Base-by-base conservation (phyloP, 805 yeast species). In the Metschnikowia cerradonensis region DNA sequence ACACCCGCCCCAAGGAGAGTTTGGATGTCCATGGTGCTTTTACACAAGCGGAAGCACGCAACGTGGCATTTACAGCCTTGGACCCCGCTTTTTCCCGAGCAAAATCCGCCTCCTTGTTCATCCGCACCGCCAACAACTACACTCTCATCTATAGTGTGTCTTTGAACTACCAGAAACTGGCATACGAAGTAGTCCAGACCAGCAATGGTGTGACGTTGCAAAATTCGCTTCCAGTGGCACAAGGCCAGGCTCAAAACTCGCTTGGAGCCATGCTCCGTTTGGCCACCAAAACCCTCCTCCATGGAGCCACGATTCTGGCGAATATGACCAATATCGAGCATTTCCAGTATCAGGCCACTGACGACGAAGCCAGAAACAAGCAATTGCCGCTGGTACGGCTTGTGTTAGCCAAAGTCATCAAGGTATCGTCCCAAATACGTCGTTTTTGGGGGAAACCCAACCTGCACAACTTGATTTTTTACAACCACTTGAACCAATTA, bases 381-480 rank as follows among this genome's bases (percentile, higher is more conserved):
- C 49, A 55, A 14, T 57, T 72, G 13, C 70, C 66, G 20, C 56
- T 50, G 26, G 69, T 62, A 3, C 68, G 65, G 41, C 23, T 71
- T 8, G 52, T 67, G 1, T 56, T 73, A 2, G 60, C 57, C 49
- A 71, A 68, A 45, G 57, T 70, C 5, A 59, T 73, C 41, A 71
- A 71, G 53, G 60, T 72, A 30, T 63, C 67, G 11, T 64, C 68
- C 20, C 70, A 68, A 0, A 55, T 71, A 11, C 48, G 57, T 4
- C 52, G 63, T 14, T 70, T 58, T 47, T 73, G 77, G 77, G 54
- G 72, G 39, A 68, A 71, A 45, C 61, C 65, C 23, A 70, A 71
- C 52, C 71, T 76, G 35, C 76, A 72, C 52, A 68, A 67, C 53
- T 55, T 74, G 47, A 59, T 72, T 14, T 58, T 72, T 14, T 64